A percentile compares a stretch with the other conserved stretches of the same genome.
Conservation (phyloP, 805 yeast genomes). For the Kluyveromyces starmeri region DNA sequence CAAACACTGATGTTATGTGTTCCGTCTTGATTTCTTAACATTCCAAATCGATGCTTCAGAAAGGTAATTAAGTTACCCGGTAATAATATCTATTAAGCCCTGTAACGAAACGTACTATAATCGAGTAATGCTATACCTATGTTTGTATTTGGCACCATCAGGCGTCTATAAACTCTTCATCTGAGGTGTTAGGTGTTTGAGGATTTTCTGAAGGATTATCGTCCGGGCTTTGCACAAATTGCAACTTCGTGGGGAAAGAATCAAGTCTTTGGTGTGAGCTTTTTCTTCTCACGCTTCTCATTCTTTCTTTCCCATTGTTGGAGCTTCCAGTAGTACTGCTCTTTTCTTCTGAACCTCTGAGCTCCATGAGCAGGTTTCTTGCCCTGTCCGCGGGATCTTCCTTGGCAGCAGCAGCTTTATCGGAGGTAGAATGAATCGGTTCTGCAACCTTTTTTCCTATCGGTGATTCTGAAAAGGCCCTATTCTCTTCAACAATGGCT, state of each 20-base stretch:
- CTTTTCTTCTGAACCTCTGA: conserved; percentile 35
- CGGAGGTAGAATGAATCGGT: neutral
- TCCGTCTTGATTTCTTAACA: too few species aligned
- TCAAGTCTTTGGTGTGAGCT: neutral
- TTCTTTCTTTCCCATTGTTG: conserved; percentile 5
- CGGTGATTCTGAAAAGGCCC: neutral
- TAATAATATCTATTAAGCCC: too few species aligned
- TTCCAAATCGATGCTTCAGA: too few species aligned
- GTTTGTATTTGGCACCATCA: neutral
- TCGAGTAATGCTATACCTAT: too few species aligned
- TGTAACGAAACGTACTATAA: too few species aligned
- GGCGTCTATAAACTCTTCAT: conserved; percentile 11
- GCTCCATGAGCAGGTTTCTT: conserved; percentile 49
- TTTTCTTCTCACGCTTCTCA: neutral
- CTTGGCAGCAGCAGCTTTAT: conserved; percentile 1
- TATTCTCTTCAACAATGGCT: conserved; percentile 6
- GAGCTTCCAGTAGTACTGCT: conserved; percentile 19
- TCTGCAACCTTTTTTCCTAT: conserved; percentile 17
- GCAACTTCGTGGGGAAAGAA: neutral
- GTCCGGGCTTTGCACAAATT: conserved; percentile 1
- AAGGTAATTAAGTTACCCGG: too few species aligned
- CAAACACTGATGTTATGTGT: too few species aligned
- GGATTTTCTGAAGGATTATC: neutral
- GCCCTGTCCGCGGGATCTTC: conserved; percentile 40
- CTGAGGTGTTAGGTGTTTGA: neutral